phyloP scores from a whole-genome alignment of 73 alveolate species.

The Paramecium octaurelia region DNA sequence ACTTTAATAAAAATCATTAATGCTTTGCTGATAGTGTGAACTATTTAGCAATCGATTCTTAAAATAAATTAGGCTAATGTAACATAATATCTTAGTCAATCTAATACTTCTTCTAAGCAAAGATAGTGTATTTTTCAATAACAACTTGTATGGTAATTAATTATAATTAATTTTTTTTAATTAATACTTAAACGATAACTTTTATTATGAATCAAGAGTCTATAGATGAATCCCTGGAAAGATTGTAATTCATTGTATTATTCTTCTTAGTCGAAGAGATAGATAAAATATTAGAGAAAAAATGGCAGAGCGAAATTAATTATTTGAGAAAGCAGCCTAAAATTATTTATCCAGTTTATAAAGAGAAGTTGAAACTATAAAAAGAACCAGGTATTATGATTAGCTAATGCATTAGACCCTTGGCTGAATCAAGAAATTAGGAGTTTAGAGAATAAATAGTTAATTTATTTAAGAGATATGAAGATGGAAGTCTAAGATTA shows the following conservation, averaged over 20 bases:
- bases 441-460: conserved; percentile 26
- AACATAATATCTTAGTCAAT: no score
- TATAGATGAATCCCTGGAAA: background rate
- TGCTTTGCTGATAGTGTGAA: no score
- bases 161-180: no score
- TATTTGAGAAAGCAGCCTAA: background rate
- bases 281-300: background rate
- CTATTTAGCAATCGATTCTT: no score
- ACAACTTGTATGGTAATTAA: no score
- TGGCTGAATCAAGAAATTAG: conserved; percentile 7
- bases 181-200: background rate
- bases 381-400: background rate
- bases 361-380: background rate
- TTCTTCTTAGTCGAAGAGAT: background rate
- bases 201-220: background rate
- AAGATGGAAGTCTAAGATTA: background rate
- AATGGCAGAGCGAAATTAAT: background rate
- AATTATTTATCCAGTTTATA: background rate
- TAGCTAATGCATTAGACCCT: background rate
- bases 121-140: no score
- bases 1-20: no score
- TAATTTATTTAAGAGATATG: conserved; percentile 28
- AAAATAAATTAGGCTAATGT: no score
- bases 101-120: no score
- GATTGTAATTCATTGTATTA: background rate